phyloP scores from a whole-genome alignment of 495 filamentous ascomycete species.

The Margaritispora aquatica region DNA sequence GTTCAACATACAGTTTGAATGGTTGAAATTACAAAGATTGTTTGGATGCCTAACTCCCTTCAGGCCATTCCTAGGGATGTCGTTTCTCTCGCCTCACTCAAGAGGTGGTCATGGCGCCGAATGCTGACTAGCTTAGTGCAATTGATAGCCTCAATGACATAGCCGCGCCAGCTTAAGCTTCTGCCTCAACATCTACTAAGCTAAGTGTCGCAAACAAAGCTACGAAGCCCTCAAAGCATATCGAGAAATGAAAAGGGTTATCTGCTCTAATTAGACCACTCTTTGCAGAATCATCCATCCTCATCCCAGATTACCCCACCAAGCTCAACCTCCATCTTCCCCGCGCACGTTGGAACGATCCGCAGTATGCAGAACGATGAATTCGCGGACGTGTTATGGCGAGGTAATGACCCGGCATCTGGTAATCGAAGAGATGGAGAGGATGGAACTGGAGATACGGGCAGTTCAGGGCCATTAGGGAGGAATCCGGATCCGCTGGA shows the following conservation, averaged over 20 bases:
- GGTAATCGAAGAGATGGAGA: not conserved
- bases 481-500: constrained; percentile 22
- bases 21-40: too few relatives aligned
- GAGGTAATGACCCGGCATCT: not conserved
- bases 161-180: constrained; percentile 7
- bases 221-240: not conserved
- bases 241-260: not conserved
- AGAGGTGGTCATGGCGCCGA: not conserved
- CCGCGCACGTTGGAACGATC: not conserved
- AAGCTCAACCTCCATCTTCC: constrained; percentile 2
- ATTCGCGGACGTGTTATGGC: constrained; percentile 23
- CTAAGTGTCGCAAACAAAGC: not conserved
- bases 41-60: too few relatives aligned
- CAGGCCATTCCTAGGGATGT: too few relatives aligned
- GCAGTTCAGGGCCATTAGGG: constrained; percentile 30
- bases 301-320: not conserved
- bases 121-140: not conserved
- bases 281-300: not conserved
- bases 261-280: not conserved
- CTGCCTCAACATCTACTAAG: not conserved
- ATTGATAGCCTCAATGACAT: constrained; percentile 7
- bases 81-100: too few relatives aligned
- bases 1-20: too few relatives aligned
- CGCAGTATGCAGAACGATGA: constrained; percentile 17
- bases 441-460: not conserved